Percentiles rank a stretch among this genome's conserved stretches.
Conservation (phyloP, 2,329 filamentous ascomycete species). For the Incumbomyces lentus region DNA sequence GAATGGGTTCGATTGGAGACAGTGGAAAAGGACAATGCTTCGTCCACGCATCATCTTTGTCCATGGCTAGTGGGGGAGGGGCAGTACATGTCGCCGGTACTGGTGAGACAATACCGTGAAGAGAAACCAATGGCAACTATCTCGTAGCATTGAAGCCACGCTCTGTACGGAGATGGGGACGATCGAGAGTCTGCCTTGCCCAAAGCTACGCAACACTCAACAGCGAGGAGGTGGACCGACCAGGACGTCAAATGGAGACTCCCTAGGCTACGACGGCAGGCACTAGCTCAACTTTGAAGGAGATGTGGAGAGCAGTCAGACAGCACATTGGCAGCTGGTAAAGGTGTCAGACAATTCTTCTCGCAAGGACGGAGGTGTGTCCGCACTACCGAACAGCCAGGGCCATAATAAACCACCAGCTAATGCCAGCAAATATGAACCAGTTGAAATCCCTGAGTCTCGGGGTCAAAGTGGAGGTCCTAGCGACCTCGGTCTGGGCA, state of each 20-base stretch:
- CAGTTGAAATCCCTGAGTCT: no score
- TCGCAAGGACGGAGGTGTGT: no score
- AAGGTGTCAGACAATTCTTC: no score
- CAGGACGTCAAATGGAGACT: neutral
- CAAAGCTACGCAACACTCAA: neutral
- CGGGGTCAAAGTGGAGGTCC: no score
- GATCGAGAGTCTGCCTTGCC: conserved; percentile 2
- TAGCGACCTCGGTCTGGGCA: conserved; percentile 22
- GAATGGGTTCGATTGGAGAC: neutral
- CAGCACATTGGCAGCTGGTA: neutral
- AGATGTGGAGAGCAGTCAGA: neutral
- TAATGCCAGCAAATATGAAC: no score
- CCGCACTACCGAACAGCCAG: no score
- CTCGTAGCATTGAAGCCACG: neutral
- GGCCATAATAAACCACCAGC: no score
- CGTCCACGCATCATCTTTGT: neutral
- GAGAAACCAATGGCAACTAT: neutral
- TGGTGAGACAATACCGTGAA: neutral
- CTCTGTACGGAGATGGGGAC: neutral
- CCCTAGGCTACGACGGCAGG: neutral
- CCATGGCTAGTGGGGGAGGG: neutral
- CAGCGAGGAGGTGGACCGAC: neutral
- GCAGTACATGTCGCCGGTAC: neutral
- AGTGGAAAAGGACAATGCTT: neutral
- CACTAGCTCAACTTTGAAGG: neutral